Conservation (phyloP, 768 basidiomycete genomes). For the Boletus edulis region DNA sequence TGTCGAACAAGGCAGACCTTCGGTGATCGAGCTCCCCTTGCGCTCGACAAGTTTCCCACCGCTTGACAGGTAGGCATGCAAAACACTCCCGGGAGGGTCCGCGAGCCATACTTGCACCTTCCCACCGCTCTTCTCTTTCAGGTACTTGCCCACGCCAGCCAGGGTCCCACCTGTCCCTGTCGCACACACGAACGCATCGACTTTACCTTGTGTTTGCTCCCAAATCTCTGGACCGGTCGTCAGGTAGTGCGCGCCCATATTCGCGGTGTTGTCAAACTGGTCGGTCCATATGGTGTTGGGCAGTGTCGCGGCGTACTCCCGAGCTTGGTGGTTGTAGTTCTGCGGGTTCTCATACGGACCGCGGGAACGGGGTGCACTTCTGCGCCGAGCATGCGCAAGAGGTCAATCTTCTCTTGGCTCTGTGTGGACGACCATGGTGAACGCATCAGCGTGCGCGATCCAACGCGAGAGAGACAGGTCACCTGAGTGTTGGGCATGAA, state of each 20-base stretch:
- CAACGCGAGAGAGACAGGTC: slow-evolving; percentile 1
- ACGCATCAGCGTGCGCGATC: neutral
- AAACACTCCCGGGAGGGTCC: slow-evolving; percentile 93
- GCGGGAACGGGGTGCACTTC: slow-evolving; percentile 96
- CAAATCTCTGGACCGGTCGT: slow-evolving; percentile 97
- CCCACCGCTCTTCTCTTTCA: slow-evolving; percentile 79
- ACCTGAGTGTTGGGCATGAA: slow-evolving; percentile 98
- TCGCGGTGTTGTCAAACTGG: slow-evolving; percentile 97
- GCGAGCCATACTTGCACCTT: slow-evolving; percentile 91
- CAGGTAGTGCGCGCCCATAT: slow-evolving; percentile 81
- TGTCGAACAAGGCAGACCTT: slow-evolving; percentile 52
- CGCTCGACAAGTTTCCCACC: slow-evolving; percentile 78
- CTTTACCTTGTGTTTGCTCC: slow-evolving; percentile 74
- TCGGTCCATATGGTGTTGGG: slow-evolving; percentile 93
- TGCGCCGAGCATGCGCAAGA: slow-evolving; percentile 95
- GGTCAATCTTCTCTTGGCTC: slow-evolving; percentile 98
- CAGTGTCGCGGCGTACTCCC: slow-evolving; percentile 71
- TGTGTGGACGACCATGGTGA: slow-evolving; percentile 26
- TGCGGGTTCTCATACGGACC: slow-evolving; percentile 90
- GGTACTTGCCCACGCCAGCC: slow-evolving; percentile 79
- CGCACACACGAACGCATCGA: slow-evolving; percentile 92
- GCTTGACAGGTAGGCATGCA: slow-evolving; percentile 78
- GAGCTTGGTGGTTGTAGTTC: slow-evolving; percentile 98
- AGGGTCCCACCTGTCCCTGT: slow-evolving; percentile 97
- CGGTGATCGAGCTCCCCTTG: slow-evolving; percentile 85